These are phyloP conservation scores for Sarcomyxa edulis DNA, from an alignment of 768 basidiomycete species.

Conservation along the genomic window DNA sequence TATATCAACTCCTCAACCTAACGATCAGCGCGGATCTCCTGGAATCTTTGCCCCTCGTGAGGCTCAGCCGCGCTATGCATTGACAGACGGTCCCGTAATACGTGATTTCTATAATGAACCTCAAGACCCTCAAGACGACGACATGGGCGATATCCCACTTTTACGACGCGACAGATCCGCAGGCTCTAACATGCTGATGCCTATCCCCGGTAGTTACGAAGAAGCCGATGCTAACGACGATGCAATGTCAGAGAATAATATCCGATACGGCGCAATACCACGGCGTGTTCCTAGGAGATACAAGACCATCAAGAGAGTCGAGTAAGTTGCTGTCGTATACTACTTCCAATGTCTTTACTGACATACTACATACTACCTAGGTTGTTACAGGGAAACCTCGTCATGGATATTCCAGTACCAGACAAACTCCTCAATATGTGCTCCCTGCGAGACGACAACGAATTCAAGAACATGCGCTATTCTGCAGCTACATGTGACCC, in stretches of 20 bases:
- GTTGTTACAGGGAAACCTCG: constrained; percentile 90
- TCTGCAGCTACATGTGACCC: constrained; percentile 95
- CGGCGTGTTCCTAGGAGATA: constrained; percentile 84
- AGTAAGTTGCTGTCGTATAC: constrained; percentile 40
- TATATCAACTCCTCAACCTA: too few relatives aligned
- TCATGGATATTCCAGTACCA: constrained; percentile 86
- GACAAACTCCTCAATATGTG: constrained; percentile 88
- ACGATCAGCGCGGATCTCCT: too few relatives aligned
- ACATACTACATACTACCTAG: constrained; percentile 21
- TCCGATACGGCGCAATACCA: constrained; percentile 87
- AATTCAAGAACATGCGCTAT: constrained; percentile 96
- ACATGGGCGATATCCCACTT: constrained; percentile 66
- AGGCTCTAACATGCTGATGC: constrained; percentile 23
- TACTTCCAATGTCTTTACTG: neutral
- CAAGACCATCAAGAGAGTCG: constrained; percentile 92
- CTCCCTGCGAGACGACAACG: constrained; percentile 69
- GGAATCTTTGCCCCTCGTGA: too few relatives aligned
- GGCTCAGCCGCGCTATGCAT: too few relatives aligned
- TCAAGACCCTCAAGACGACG: constrained; percentile 35
- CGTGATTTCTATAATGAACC: constrained; percentile 5
- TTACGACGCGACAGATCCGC: constrained; percentile 41
- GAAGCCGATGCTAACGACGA: constrained; percentile 25
- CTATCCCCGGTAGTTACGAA: constrained; percentile 41
- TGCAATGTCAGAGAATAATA: constrained; percentile 42
- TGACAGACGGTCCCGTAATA: too few relatives aligned